Evolutionary conservation across 768 basidiomycete genomes (phyloP).

Genomic region (Trametes coccinea): DNA sequence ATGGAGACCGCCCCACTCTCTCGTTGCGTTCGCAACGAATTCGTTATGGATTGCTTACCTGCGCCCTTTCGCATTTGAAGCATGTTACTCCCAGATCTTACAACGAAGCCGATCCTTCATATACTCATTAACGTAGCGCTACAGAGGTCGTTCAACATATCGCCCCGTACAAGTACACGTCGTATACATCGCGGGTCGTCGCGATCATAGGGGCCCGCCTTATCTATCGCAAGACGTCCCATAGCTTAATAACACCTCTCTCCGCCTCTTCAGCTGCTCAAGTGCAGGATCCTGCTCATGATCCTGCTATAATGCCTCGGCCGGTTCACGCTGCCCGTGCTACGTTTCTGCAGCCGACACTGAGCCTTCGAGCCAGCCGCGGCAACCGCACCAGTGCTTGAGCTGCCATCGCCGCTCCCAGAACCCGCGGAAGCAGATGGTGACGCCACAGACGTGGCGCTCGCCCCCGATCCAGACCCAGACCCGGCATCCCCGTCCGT

Average conservation of each 20-base stretch:
- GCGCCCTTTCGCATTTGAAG: too few relatives aligned
- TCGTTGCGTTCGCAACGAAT: too few relatives aligned
- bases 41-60: too few relatives aligned
- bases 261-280: neutral
- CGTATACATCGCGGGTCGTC: conserved; percentile 4
- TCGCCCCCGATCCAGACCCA: conserved; percentile 8
- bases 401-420: neutral
- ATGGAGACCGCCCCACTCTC: neutral
- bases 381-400: neutral
- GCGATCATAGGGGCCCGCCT: conserved; percentile 11
- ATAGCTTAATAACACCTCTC: neutral
- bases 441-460: conserved; percentile 6
- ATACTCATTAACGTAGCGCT: conserved; percentile 7
- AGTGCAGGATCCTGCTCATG: conserved; percentile 22
- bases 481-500: neutral
- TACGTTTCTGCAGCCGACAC: conserved; percentile 20
- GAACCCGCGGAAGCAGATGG: conserved; percentile 11
- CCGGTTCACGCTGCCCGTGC: neutral
- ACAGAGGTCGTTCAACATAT: conserved; percentile 5
- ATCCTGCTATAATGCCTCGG: conserved; percentile 24
- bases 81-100: too few relatives aligned
- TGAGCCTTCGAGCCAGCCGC: conserved; percentile 5
- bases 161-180: conserved; percentile 6
- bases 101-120: neutral
- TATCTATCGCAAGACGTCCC: too few relatives aligned